These are phyloP conservation scores for Malus hybrid DNA, from an alignment of 331 rosid genomes.

Conservation along the genomic window DNA sequence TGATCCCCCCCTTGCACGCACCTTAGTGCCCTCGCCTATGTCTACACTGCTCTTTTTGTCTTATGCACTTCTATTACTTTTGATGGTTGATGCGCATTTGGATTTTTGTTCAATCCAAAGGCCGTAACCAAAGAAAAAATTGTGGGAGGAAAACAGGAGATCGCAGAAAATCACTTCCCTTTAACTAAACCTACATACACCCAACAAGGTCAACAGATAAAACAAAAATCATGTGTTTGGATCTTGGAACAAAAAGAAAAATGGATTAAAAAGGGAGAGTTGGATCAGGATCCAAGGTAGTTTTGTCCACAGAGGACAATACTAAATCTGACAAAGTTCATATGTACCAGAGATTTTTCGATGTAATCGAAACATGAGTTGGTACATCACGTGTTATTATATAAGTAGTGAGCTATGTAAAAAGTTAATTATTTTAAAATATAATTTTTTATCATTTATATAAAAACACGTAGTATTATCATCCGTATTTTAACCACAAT, in stretches of 20 bases:
- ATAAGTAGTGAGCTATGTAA: too few relatives aligned
- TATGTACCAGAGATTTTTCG: too few relatives aligned
- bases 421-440: too few relatives aligned
- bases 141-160: neutral
- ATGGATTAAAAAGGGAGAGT: neutral
- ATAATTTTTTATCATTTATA: too few relatives aligned
- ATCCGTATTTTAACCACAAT: too few relatives aligned
- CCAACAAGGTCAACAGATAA: neutral
- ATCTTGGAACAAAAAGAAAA: neutral
- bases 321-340: neutral
- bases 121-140: neutral
- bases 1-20: too few relatives aligned
- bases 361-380: too few relatives aligned
- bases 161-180: neutral
- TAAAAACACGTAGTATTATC: too few relatives aligned
- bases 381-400: too few relatives aligned
- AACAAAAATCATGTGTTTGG: neutral
- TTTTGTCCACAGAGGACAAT: neutral
- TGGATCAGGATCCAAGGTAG: constrained; percentile 5
- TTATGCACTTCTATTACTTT: neutral
- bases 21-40: too few relatives aligned
- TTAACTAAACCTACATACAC: neutral
- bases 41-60: neutral
- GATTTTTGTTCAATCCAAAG: too few relatives aligned
- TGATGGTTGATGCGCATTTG: neutral